Evolutionary conservation across 2,329 filamentous ascomycete species (phyloP).

Genomic region (Stagonosporopsis chrysanthemi): DNA sequence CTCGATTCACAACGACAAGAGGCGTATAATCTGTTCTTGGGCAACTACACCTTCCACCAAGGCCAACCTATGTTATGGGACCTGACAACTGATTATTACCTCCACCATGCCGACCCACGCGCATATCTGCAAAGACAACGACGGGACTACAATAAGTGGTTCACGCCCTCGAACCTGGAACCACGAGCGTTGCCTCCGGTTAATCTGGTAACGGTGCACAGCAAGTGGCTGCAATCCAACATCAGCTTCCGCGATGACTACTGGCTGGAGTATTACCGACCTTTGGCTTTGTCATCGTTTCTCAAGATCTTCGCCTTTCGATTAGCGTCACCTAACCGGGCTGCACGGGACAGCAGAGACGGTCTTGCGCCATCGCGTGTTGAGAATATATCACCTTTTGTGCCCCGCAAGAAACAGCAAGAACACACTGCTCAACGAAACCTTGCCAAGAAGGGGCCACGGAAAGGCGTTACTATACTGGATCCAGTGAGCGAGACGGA

Average conservation of each 20-base stretch:
- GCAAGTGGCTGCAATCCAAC: conserved; percentile 29
- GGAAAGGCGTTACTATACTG: conserved; percentile 75
- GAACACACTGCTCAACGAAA: conserved; percentile 68
- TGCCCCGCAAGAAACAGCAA: conserved; percentile 65
- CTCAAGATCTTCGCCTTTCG: conserved; percentile 91
- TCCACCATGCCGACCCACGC: conserved; percentile 87
- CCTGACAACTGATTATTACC: conserved; percentile 90
- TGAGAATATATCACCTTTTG: conserved; percentile 89
- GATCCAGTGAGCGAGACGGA: conserved; percentile 61
- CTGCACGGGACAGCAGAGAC: conserved; percentile 80
- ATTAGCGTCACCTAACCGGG: conserved; percentile 82
- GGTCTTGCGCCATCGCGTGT: conserved; percentile 74
- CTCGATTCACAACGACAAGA: conserved; percentile 97
- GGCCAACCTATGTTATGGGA: conserved; percentile 98
- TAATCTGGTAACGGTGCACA: conserved; percentile 48
- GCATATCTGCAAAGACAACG: conserved; percentile 69
- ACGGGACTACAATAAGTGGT: conserved; percentile 89
- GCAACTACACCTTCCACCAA: conserved; percentile 88
- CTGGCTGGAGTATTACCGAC: conserved; percentile 96
- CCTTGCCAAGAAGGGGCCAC: conserved; percentile 66
- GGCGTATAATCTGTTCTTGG: conserved; percentile 95
- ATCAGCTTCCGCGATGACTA: conserved; percentile 84
- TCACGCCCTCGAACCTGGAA: conserved; percentile 74
- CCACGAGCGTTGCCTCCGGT: conserved; percentile 62
- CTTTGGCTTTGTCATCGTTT: conserved; percentile 85